phyloP scores from a whole-genome alignment of 2,329 filamentous ascomycete genomes.

The Emericellopsis atlantica region DNA sequence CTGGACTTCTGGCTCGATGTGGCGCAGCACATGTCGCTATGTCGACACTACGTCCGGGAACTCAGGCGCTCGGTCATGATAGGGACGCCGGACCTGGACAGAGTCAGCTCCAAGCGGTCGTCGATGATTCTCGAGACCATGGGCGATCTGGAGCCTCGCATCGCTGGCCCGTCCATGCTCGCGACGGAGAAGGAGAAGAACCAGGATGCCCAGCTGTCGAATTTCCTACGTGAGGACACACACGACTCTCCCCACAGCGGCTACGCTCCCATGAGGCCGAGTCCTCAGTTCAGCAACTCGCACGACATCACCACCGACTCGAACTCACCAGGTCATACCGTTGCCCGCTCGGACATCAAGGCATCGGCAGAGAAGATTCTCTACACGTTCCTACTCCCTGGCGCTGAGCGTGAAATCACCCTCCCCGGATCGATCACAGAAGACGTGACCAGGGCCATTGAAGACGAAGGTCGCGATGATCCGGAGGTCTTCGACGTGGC shows the following conservation, averaged over 20 bases:
- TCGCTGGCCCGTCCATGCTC: conserved; percentile 49
- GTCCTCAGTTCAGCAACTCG: conserved; percentile 47
- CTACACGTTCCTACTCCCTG: conserved; percentile 91
- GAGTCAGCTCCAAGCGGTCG: conserved; percentile 68
- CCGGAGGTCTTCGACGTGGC: conserved; percentile 95
- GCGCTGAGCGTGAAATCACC: conserved; percentile 93
- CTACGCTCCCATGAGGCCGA: conserved; percentile 30
- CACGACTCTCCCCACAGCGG: conserved; percentile 40
- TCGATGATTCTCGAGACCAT: conserved; percentile 65
- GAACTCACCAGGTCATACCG: conserved; percentile 70
- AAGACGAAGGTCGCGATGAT: conserved; percentile 84
- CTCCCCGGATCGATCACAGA: conserved; percentile 78
- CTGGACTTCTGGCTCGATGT: conserved; percentile 99
- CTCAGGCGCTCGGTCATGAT: conserved; percentile 86
- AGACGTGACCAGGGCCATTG: conserved; percentile 77
- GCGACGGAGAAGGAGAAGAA: conserved; percentile 60
- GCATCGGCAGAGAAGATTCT: conserved; percentile 95
- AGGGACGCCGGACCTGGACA: conserved; percentile 83
- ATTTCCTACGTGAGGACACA: conserved; percentile 63
- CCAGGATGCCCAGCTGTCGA: conserved; percentile 82
- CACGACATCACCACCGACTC: conserved; percentile 58
- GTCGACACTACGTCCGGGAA: conserved; percentile 92
- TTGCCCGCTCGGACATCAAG: conserved; percentile 80
- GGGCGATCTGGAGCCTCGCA: conserved; percentile 50
- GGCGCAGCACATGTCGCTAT: conserved; percentile 96